Evolutionary conservation across 257 asterid species (phyloP).

Genomic region (Solanum ossicruentum): DNA sequence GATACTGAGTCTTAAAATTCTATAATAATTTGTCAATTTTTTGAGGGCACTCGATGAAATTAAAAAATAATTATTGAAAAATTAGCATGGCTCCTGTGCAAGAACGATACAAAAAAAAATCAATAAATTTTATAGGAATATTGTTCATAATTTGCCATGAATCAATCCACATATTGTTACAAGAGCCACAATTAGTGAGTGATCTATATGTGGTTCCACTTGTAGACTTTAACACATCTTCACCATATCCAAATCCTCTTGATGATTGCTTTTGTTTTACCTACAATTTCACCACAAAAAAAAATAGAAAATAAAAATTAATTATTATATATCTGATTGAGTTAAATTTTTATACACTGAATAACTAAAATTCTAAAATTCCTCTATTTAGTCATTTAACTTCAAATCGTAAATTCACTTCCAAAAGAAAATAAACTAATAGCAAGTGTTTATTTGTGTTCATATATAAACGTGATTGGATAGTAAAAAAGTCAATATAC

Average conservation of each 20-base stretch:
- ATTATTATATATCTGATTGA: neutral
- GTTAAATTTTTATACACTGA: neutral
- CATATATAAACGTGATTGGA: neutral
- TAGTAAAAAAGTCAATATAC: neutral
- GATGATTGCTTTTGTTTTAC: conserved; percentile 38
- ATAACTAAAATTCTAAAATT: neutral
- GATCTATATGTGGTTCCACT: conserved; percentile 58
- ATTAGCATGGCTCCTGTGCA: neutral
- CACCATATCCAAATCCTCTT: conserved; percentile 48
- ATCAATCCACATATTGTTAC: conserved; percentile 55
- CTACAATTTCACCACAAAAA: conserved; percentile 17
- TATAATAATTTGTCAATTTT: neutral
- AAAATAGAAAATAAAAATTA: neutral
- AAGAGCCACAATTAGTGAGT: conserved; percentile 52
- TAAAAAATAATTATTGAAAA: neutral
- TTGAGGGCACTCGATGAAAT: too few species aligned
- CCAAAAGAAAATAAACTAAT: too few species aligned
- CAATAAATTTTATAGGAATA: neutral
- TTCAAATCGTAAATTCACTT: neutral
- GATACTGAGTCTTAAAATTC: neutral
- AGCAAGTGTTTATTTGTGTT: neutral
- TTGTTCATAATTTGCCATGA: conserved; percentile 23
- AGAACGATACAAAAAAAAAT: neutral
- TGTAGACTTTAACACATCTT: conserved; percentile 49
- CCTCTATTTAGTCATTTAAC: neutral